Percentiles rank a stretch among this genome's conserved stretches.
Conservation (phyloP, 306 rosid species). For the Sicyos baderoa region DNA sequence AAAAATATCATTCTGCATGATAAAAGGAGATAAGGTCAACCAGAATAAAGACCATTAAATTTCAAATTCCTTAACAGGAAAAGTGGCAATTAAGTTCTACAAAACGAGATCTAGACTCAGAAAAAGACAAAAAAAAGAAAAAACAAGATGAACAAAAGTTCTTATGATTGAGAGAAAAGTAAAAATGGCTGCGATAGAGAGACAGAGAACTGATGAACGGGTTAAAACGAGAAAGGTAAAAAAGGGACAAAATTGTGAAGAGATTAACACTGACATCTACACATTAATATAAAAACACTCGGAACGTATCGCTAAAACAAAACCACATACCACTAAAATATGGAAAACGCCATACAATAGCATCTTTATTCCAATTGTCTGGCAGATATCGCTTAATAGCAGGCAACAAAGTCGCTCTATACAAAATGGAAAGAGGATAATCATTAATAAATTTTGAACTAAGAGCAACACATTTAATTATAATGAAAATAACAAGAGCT, state of each 20-base stretch:
- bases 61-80: background rate
- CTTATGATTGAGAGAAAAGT: background rate
- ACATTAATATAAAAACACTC: background rate
- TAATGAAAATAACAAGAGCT: background rate
- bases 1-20: slow-evolving; percentile 56
- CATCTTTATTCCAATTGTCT: slow-evolving; percentile 59
- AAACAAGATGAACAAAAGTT: background rate
- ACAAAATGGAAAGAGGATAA: slow-evolving; percentile 23
- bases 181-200: background rate
- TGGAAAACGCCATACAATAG: slow-evolving; percentile 68
- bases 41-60: background rate
- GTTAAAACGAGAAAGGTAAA: background rate
- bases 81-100: background rate
- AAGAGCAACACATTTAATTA: background rate
- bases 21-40: slow-evolving; percentile 42
- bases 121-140: background rate
- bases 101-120: background rate
- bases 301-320: background rate
- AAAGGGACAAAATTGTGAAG: background rate
- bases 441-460: background rate
- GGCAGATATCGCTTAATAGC: slow-evolving; percentile 74
- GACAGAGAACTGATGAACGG: background rate
- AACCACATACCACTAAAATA: slow-evolving; percentile 71
- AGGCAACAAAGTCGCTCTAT: slow-evolving; percentile 89
- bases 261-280: background rate